Evolutionary conservation across 306 rosid species (phyloP).

Genomic region (Neltuma alba): DNA sequence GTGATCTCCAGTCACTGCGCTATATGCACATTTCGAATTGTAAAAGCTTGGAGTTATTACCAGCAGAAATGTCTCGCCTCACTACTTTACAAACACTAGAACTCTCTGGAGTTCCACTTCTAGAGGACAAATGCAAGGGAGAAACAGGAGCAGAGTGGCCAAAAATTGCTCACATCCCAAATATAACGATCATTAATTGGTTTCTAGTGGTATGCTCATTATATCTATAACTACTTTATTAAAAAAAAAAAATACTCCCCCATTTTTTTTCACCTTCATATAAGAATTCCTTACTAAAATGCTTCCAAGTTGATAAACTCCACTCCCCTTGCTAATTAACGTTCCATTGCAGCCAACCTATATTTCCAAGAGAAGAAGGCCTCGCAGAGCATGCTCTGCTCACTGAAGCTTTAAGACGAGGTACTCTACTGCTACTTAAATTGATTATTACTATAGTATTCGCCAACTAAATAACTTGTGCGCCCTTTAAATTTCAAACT

Average conservation of each 20-base stretch:
- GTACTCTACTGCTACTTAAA: not conserved
- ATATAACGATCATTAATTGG: fast-evolving
- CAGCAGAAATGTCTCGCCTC: not conserved
- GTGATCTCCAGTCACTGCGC: not conserved
- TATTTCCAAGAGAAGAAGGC: not conserved
- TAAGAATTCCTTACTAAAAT: too few species aligned
- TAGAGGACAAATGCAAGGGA: not conserved
- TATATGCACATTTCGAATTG: not conserved
- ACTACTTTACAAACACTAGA: not conserved
- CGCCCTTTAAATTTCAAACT: too few species aligned
- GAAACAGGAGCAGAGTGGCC: not conserved
- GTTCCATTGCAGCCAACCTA: not conserved
- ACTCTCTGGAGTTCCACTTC: fast-evolving
- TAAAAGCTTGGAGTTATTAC: not conserved
- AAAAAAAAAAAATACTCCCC: not conserved
- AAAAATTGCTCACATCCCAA: not conserved
- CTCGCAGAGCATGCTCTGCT: not conserved
- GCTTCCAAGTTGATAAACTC: not conserved
- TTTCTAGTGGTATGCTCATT: not conserved
- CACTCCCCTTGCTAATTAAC: not conserved
- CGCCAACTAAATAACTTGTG: not conserved
- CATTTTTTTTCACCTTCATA: not conserved
- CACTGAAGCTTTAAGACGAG: not conserved
- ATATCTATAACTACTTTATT: not conserved
- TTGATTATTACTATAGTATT: too few species aligned